Conservation (phyloP, 2,329 filamentous ascomycete genomes). For the Ascochyta rabiei region DNA sequence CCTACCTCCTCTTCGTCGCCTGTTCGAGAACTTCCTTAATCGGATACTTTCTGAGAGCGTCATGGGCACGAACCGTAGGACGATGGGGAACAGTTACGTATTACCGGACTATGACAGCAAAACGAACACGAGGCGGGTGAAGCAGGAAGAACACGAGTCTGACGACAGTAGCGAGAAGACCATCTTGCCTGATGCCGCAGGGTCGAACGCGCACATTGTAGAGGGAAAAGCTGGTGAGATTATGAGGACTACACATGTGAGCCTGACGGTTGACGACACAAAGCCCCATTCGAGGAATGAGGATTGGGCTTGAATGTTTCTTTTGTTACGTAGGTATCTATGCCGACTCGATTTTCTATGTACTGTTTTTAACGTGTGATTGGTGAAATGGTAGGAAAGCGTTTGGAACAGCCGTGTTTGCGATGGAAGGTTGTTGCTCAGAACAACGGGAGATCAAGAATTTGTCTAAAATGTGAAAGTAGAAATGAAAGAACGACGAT, state of each 20-base stretch:
- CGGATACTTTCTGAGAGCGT: conserved; percentile 9
- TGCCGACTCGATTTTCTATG: neutral
- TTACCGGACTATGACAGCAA: neutral
- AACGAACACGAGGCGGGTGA: neutral
- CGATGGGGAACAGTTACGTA: neutral
- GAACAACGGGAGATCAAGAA: neutral
- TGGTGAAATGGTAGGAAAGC: neutral
- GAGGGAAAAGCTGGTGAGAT: conserved; percentile 6
- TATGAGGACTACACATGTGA: conserved; percentile 11
- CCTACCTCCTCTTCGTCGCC: conserved; percentile 17
- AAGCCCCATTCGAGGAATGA: neutral
- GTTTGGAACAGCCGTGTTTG: neutral
- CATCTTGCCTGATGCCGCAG: neutral
- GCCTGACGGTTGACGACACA: neutral
- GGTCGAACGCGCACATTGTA: neutral
- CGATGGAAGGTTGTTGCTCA: neutral
- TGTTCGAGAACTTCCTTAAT: conserved; percentile 13
- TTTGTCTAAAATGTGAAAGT: neutral
- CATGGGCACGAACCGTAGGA: neutral
- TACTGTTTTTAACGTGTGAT: neutral
- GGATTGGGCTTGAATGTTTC: neutral
- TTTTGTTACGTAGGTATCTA: neutral
- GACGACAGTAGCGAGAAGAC: conserved; percentile 16
- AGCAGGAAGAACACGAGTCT: conserved; percentile 1
- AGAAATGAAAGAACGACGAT: neutral